Evolutionary conservation across 2,329 filamentous ascomycete genomes (phyloP), one percentile per base, ranked within the genome.

Genomic region (Colletotrichum musae): DNA sequence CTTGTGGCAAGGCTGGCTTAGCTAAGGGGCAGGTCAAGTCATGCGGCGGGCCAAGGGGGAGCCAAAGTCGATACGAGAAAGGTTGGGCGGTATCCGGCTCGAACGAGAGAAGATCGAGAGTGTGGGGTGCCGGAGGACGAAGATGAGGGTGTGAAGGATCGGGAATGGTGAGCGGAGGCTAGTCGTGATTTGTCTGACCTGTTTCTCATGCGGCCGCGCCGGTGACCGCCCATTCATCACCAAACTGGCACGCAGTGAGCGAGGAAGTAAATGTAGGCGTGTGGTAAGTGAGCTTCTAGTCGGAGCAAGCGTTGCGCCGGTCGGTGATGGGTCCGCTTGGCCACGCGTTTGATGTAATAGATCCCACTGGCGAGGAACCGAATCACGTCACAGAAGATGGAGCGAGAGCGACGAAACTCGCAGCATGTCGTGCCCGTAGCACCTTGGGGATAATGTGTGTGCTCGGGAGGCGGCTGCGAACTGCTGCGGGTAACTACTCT

Each of bases 11-110:
- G 39, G 15, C 47, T 28, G 56, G 47, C 57, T 58, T 56, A 61
- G 59, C 48, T 58, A 54, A 68, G 60, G 60, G 50, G 53, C 32
- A 59, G 68, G 68, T 72, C 70, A 59, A 71, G 68, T 72, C 70
- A 71, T 60, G 70, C 56, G 70, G 50, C 26, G 45, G 45, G 43
- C 47, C 24, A 53, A 50, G 36, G 57, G 39, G 48, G 39, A 53
- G 32, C 32, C 18, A n/a, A 61, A 52, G 54, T 57, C 53, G 26
- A 71, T 64, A 64, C 59, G 70, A 71, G 70, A 59, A 59, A 32
- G 21, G 41, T 51, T 69, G 56, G 60, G 61, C 45, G 56, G 60
- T 64, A 24, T 16, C 21, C 58, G 48, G 47, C 21, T 56, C 24
- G 16, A 39, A 24, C 36, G 57, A 54, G 56, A 51, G 56, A 66